Evolutionary conservation across 768 basidiomycete genomes (phyloP).

Genomic region (Lactarius indigo): DNA sequence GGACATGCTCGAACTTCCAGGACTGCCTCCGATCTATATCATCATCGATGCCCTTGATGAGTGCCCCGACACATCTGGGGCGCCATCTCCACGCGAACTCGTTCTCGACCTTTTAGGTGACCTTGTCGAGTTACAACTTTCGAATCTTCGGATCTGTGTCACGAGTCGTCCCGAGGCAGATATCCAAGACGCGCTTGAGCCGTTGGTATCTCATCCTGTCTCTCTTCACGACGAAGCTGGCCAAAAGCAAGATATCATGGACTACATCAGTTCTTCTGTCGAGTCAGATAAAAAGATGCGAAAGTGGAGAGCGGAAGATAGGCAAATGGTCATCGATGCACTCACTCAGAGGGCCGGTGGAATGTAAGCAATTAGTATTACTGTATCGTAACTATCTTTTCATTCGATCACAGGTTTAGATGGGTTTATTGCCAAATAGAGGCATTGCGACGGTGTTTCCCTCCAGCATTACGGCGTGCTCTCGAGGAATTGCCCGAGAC

Average conservation of each 20-base stretch:
- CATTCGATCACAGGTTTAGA: not conserved
- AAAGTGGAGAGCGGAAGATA: conserved; percentile 6
- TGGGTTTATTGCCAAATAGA: not conserved
- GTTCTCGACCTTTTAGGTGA: not conserved
- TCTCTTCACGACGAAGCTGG: conserved; percentile 11
- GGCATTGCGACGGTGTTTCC: not conserved
- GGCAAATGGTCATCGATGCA: not conserved
- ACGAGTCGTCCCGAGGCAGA: conserved; percentile 7
- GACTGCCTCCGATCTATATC: not conserved
- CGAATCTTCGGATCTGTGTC: conserved; percentile 5
- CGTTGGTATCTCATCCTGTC: not conserved
- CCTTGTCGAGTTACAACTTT: not conserved
- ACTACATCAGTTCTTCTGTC: not conserved
- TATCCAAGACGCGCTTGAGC: not conserved
- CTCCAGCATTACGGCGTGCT: not conserved
- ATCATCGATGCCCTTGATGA: conserved; percentile 7
- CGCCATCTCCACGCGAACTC: not conserved
- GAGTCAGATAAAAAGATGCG: not conserved
- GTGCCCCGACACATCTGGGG: conserved; percentile 4
- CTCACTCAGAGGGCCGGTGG: conserved; percentile 5
- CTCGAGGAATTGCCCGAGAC: not conserved
- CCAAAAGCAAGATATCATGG: not conserved
- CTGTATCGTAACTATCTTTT: too few relatives aligned
- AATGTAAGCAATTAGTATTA: not conserved
- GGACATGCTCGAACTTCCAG: not conserved